Base-by-base conservation (phyloP, 495 filamentous ascomycete species). In the Penicillium parvum region DNA sequence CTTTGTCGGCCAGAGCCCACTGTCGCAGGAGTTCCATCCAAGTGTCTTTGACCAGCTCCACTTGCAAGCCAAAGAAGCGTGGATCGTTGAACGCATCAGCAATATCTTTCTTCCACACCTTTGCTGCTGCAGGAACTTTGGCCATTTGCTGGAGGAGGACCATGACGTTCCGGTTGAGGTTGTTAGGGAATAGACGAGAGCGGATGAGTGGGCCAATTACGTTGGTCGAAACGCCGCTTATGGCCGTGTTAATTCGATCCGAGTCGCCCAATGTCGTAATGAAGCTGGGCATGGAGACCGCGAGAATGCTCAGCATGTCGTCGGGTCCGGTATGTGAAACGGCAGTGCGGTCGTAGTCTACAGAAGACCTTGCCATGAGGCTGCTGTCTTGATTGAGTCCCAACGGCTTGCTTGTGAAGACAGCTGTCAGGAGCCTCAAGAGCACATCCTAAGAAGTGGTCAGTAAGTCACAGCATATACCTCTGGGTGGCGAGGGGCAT, bases 51-150 rank as follows among this genome's bases (percentile, higher is more conserved):
- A 91, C 77, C 7, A 95, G 64, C 20, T 71, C 50, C 7, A 85
- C 52, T n/a, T 74, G 76, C 4, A 78, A 74, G 37, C 67, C 66
- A 53, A 99, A 95, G 68, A 97, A 91, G 48, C 81, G 79, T 9
- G 83, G 54, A 60, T 97, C 90, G 56, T 94, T 90, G 68, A 96
- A 94, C 9, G 88, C 90, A 56, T 97, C 94, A 0, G 78, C 75
- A 8, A 96, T 72, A 52, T 97, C 94, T 51, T 90, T 96, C 65
- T 85, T 94, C 92, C 92, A 97, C 4, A 79, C 67, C 51, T 94
- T 97, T 39, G 92, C 83, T 30, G 84, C 83, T 36, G 84, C 84
- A 8, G 86, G 78, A 14, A 92, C 72, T 40, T 81, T 80, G 0
- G 83, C 74, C 47, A 97, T 77, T 55, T 88, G 82, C 26, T 86